Evolutionary conservation across 2,329 filamentous ascomycete species (phyloP).

Genomic region (Xylaria sp.): DNA sequence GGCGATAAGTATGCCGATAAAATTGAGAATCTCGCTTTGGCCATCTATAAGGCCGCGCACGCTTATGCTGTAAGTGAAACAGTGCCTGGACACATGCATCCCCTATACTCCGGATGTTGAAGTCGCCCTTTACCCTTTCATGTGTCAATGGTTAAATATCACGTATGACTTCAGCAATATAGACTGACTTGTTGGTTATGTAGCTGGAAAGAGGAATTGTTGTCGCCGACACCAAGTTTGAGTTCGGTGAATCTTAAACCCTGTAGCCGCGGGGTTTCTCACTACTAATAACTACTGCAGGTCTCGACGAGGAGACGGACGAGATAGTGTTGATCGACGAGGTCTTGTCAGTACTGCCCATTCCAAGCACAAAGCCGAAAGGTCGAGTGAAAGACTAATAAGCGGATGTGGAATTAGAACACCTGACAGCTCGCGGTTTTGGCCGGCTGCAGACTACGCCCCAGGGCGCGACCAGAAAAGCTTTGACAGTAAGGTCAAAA

Average conservation of each 20-base stretch:
- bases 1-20: slow-evolving; percentile 70
- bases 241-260: slow-evolving; percentile 43
- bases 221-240: slow-evolving; percentile 71
- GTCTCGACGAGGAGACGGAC: slow-evolving; percentile 68
- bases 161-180: too few relatives aligned
- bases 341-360: slow-evolving; percentile 62
- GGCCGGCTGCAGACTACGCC: slow-evolving; percentile 78
- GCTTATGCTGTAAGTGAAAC: slow-evolving; percentile 63
- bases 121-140: not conserved
- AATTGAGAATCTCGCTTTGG: slow-evolving; percentile 72
- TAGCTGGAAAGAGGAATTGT: slow-evolving; percentile 71
- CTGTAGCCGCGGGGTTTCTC: not conserved
- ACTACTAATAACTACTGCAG: slow-evolving; percentile 23
- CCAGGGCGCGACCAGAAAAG: slow-evolving; percentile 80
- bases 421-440: slow-evolving; percentile 64
- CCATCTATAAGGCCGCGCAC: slow-evolving; percentile 70
- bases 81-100: too few relatives aligned
- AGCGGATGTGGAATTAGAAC: slow-evolving; percentile 25
- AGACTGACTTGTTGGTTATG: slow-evolving; percentile 3
- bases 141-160: not conserved
- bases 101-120: not conserved
- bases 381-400: slow-evolving; percentile 9
- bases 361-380: not conserved
- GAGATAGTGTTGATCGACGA: slow-evolving; percentile 83
- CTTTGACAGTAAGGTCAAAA: slow-evolving; percentile 70